Evolutionary conservation across 139 green algal species (phyloP).

Genomic region (Chlorella sp.): DNA sequence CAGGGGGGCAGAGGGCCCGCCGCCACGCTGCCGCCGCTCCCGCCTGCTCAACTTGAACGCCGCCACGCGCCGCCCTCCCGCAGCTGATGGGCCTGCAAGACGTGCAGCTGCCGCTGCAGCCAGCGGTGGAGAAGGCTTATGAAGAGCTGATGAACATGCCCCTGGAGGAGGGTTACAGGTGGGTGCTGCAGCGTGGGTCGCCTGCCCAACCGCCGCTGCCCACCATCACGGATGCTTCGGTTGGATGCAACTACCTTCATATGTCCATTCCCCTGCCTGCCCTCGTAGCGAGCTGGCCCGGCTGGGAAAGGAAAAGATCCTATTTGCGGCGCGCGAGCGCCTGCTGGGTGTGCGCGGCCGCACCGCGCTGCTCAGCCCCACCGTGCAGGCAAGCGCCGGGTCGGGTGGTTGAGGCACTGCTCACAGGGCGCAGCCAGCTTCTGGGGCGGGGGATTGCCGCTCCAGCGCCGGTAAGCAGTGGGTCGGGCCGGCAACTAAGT

Average conservation of each 20-base stretch:
- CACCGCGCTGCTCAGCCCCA: slow-evolving; percentile 29
- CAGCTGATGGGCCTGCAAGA: slow-evolving; percentile 18
- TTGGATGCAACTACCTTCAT: neutral
- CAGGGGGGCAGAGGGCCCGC: too few relatives aligned
- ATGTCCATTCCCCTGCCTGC: neutral
- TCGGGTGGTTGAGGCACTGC: too few relatives aligned
- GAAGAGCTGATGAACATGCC: slow-evolving; percentile 17
- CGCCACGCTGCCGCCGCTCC: neutral
- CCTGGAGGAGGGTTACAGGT: slow-evolving; percentile 25
- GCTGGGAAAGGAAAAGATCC: slow-evolving; percentile 54
- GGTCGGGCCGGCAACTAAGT: too few relatives aligned
- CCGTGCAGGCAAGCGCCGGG: slow-evolving; percentile 1
- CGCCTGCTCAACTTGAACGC: neutral
- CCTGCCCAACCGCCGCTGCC: too few relatives aligned
- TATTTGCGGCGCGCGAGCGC: slow-evolving; percentile 53
- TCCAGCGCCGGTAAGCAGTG: too few relatives aligned
- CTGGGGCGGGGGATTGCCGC: too few relatives aligned
- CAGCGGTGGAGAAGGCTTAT: slow-evolving; percentile 3
- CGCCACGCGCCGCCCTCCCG: neutral
- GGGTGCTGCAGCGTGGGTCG: too few relatives aligned
- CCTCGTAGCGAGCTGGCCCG: slow-evolving; percentile 22
- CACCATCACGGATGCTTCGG: too few relatives aligned
- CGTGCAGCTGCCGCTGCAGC: slow-evolving; percentile 13
- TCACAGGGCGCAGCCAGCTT: too few relatives aligned
- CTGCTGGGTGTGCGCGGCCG: slow-evolving; percentile 40